A percentile compares a stretch with the other conserved stretches of the same genome.
Evolutionary conservation across 176 grass and related monocot genomes (phyloP).

Genomic region (Zea luxurians): DNA sequence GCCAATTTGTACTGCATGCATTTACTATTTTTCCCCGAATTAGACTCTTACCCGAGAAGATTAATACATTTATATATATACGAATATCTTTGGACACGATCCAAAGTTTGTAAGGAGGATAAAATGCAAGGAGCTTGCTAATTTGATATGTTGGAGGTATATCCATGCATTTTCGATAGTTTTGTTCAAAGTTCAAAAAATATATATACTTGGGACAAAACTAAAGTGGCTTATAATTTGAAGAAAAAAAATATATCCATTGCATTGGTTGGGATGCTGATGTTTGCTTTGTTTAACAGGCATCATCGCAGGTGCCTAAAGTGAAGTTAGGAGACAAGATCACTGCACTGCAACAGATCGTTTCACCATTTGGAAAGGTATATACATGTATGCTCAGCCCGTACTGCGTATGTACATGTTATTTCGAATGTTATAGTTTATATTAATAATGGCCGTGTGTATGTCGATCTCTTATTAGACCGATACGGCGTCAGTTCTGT

Average conservation of each 20-base stretch:
- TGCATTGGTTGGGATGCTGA: background rate
- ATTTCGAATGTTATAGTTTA: background rate
- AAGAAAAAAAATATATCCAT: too few relatives aligned
- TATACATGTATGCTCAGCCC: background rate
- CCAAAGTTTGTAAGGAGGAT: too few relatives aligned
- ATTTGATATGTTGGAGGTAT: too few relatives aligned
- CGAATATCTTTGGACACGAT: background rate
- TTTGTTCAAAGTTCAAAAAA: too few relatives aligned
- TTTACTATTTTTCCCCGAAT: background rate
- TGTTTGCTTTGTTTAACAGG: constrained; percentile 29
- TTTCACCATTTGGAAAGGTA: constrained; percentile 96
- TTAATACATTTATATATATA: background rate
- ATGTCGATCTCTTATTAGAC: constrained; percentile 55
- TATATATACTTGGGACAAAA: too few relatives aligned
- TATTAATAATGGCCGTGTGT: background rate
- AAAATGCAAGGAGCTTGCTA: too few relatives aligned
- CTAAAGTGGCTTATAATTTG: too few relatives aligned
- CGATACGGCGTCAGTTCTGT: constrained; percentile 86
- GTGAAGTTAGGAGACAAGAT: constrained; percentile 87
- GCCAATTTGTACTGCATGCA: background rate
- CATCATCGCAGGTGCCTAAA: constrained; percentile 59
- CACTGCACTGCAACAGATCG: constrained; percentile 84
- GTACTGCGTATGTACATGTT: too few relatives aligned
- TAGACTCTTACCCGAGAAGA: background rate
- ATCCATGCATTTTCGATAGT: too few relatives aligned